A percentile compares a stretch with the other conserved stretches of the same genome.
These are phyloP conservation scores for Coemansia sp. DNA, from an alignment of 192 early-diverging fungal species.

Conservation along the genomic window DNA sequence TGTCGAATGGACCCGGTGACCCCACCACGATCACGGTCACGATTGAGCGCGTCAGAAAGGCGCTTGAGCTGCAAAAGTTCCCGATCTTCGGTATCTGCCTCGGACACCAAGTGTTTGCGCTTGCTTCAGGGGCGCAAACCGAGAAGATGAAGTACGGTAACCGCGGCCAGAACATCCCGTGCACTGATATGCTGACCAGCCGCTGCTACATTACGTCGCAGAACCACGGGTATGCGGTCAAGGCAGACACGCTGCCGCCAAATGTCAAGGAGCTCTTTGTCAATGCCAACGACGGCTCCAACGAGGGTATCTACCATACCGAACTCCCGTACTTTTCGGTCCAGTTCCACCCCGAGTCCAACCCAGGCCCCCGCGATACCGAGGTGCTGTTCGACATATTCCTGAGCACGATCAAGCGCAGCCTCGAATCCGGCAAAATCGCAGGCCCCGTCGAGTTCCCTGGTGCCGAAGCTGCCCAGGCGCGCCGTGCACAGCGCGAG, in stretches of 20 bases:
- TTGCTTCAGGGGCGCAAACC: slow-evolving; percentile 90
- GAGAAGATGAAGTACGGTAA: slow-evolving; percentile 99
- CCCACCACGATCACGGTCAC: slow-evolving; percentile 80
- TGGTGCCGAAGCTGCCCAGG: slow-evolving; percentile 51
- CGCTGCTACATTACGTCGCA: slow-evolving; percentile 99
- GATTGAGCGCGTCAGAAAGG: slow-evolving; percentile 69
- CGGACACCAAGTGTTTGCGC: slow-evolving; percentile 95
- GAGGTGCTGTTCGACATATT: slow-evolving; percentile 98
- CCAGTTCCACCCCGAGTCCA: slow-evolving; percentile 98
- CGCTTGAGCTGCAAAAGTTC: slow-evolving; percentile 68
- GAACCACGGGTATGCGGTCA: slow-evolving; percentile 98
- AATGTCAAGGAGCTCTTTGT: slow-evolving; percentile 83
- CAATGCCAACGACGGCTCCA: slow-evolving; percentile 98
- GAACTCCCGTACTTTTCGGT: slow-evolving; percentile 93
- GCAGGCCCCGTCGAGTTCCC: slow-evolving; percentile 72
- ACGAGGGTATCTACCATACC: slow-evolving; percentile 96
- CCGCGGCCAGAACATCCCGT: slow-evolving; percentile 99
- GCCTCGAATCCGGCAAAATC: slow-evolving; percentile 64
- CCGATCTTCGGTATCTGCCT: slow-evolving; percentile 99
- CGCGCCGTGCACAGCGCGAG: slow-evolving; percentile 31
- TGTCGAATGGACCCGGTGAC: slow-evolving; percentile 97
- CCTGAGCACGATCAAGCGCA: slow-evolving; percentile 73
- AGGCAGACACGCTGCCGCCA: slow-evolving; percentile 68
- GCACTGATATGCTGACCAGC: slow-evolving; percentile 91
- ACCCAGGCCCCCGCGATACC: slow-evolving; percentile 94